These are phyloP conservation scores for Hortaea werneckii DNA, from an alignment of 2,329 filamentous ascomycete genomes.

Conservation along the genomic window DNA sequence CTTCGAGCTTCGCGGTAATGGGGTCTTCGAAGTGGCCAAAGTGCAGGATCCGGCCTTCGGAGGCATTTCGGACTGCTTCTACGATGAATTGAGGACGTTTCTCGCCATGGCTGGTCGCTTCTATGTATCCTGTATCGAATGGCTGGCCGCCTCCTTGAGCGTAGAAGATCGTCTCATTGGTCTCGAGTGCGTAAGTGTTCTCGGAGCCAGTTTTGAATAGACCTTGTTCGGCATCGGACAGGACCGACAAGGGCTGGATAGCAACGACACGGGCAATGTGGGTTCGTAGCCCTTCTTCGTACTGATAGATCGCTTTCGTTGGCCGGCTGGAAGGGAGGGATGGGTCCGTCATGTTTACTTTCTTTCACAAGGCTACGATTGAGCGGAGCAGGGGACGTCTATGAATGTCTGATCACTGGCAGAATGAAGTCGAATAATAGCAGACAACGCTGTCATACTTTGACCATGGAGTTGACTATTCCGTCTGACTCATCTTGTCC, in stretches of 20 bases:
- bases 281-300: not conserved
- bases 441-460: no score
- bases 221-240: not conserved
- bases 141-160: conserved; percentile 14
- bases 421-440: no score
- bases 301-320: conserved; percentile 1
- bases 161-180: conserved; percentile 11
- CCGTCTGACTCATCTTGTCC: no score
- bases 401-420: no score
- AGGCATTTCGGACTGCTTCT: conserved; percentile 8
- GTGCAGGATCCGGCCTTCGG: conserved; percentile 8
- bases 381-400: no score
- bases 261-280: not conserved
- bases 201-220: not conserved
- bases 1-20: not conserved
- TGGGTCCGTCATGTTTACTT: not conserved
- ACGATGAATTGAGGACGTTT: conserved; percentile 4
- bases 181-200: not conserved
- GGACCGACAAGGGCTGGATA: not conserved
- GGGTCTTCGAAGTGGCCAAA: conserved; percentile 7
- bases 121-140: conserved; percentile 9
- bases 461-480: no score
- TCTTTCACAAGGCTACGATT: no score
- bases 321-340: not conserved
- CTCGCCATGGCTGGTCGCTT: not conserved